These are phyloP conservation scores for Stropharia rugosoannulata DNA, from an alignment of 768 basidiomycete genomes.

Conservation along the genomic window DNA sequence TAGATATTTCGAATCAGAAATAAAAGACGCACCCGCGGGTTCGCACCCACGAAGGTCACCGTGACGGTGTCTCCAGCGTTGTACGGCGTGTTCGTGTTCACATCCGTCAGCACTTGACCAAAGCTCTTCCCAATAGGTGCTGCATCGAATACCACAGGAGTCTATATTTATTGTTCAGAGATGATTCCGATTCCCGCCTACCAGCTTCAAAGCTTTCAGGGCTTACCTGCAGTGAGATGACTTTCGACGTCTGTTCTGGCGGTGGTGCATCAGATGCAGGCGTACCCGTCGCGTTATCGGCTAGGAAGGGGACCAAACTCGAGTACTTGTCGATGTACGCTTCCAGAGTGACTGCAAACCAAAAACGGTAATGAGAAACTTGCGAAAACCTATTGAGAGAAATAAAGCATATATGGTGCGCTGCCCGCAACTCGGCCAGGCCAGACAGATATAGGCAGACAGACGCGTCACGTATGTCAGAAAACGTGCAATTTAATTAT, in stretches of 20 bases:
- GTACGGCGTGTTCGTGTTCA: slow-evolving; percentile 46
- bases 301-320: slow-evolving; percentile 62
- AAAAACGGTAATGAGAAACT: slow-evolving; percentile 10
- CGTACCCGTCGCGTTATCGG: slow-evolving; percentile 42
- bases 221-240: slow-evolving; percentile 66
- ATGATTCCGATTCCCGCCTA: neutral
- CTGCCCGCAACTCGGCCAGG: neutral
- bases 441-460: neutral
- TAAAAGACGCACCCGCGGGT: slow-evolving; percentile 58
- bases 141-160: slow-evolving; percentile 60
- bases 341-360: slow-evolving; percentile 62
- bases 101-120: slow-evolving; percentile 60
- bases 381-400: neutral
- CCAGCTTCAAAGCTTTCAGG: neutral
- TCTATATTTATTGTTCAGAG: slow-evolving; percentile 32
- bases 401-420: neutral
- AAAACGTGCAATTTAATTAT: too few relatives aligned
- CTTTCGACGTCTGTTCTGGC: slow-evolving; percentile 58
- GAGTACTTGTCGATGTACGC: slow-evolving; percentile 78
- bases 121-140: slow-evolving; percentile 57
- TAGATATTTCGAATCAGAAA: slow-evolving; percentile 8
- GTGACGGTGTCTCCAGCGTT: slow-evolving; percentile 55
- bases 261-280: slow-evolving; percentile 67
- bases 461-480: neutral
- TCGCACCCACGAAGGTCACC: slow-evolving; percentile 72